Evolutionary conservation across 2,329 filamentous ascomycete species (phyloP), one percentile per base, ranked within the genome.

Genomic region (Botrytis byssoidea): DNA sequence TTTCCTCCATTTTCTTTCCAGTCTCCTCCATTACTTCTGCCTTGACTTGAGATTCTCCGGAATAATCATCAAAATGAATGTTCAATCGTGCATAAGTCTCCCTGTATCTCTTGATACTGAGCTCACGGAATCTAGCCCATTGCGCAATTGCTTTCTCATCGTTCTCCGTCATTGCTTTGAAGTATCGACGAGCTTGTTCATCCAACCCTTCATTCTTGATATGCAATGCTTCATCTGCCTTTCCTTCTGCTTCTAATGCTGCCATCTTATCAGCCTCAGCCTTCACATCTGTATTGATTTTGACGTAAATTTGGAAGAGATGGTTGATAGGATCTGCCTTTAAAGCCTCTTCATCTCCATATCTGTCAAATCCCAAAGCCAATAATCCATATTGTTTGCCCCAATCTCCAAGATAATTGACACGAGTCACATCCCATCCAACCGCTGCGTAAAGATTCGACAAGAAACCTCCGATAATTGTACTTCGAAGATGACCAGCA

Each of bases 391-490:
- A 92, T 79, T 92, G 91, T 82, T 92, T 92, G 37, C 92, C 92
- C 92, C 92, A 94, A 80, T 94, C 92, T 51, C 92, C 92, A 0
- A 94, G 85, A 79, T 94, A 94, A 83, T 94, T 94, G 84, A 94
- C 87, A 37, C 89, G 86, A 63, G 89, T 82, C 0, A 93, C 91
- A 51, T 93, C 88, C 89, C 91, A 94, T 32, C 91, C 92, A 69
- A 89, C 88, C 29, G 83, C 85, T 78, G 90, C 85, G 80, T 93
- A 92, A 3, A 93, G 81, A 78, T 93, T 93, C 35, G 90, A 85
- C 32, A 94, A 83, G 81, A 92, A 93, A 44, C 90, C 90, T 61
- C 92, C 92, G 73, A 94, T 92, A 76, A 94, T 93, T 69, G 92
- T 94, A 79, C 90, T 93, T 78, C 92, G 87, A 77, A 94, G 84